These are phyloP conservation scores for Carex parvula DNA, from an alignment of 176 grass and related monocot species.

Conservation along the genomic window DNA sequence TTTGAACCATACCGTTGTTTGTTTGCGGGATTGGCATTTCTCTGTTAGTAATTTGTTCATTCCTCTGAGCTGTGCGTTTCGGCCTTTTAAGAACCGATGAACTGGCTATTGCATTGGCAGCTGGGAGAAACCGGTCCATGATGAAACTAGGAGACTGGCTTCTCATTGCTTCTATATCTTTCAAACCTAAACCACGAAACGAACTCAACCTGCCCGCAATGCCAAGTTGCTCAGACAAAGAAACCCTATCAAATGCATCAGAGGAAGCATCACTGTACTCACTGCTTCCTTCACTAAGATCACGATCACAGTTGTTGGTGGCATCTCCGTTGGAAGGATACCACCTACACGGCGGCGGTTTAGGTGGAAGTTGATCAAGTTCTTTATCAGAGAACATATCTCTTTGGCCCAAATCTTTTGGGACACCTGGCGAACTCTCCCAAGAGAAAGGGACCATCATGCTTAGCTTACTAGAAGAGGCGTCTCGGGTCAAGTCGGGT, in stretches of 20 bases:
- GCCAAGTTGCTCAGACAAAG: conserved; percentile 52
- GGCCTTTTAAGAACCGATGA: conserved; percentile 34
- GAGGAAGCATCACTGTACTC: conserved; percentile 49
- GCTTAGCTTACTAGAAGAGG: conserved; percentile 40
- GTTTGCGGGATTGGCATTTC: not conserved
- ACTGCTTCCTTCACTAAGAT: conserved; percentile 46
- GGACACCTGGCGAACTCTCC: conserved; percentile 89
- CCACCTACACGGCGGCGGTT: conserved; percentile 50
- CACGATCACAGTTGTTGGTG: conserved; percentile 29
- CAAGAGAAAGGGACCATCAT: conserved; percentile 80
- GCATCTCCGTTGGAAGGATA: not conserved
- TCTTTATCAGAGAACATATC: conserved; percentile 10
- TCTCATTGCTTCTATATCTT: conserved; percentile 49
- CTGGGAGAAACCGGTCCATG: conserved; percentile 46
- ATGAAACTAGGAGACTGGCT: conserved; percentile 53
- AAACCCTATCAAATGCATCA: conserved; percentile 59
- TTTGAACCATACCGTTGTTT: conserved; percentile 13
- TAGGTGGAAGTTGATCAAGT: conserved; percentile 36
- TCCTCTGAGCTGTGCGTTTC: conserved; percentile 22
- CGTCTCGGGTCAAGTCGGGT: conserved; percentile 22
- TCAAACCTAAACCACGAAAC: conserved; percentile 51
- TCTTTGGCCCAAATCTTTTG: conserved; percentile 33
- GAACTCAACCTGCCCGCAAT: conserved; percentile 66
- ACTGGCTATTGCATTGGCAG: conserved; percentile 27
- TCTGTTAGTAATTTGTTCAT: not conserved